Evolutionary conservation across 441 rosid genomes (phyloP).

Genomic region (Croton laevigatus): DNA sequence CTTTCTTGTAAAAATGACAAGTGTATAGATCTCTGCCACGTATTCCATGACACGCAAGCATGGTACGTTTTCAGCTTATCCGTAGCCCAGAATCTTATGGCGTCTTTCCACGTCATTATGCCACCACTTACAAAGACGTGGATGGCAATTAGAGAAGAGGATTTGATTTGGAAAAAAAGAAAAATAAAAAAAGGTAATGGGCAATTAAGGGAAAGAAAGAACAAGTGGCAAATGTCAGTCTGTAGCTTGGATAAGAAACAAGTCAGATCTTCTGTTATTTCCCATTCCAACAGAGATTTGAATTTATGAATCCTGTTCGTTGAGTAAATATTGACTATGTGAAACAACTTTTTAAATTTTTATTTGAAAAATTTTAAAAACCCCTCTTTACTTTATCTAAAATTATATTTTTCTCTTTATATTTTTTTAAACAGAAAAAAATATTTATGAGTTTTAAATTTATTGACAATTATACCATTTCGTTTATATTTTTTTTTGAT

Average conservation of each 20-base stretch:
- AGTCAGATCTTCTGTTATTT: background rate
- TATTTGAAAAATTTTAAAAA: too few species aligned
- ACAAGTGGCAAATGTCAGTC: background rate
- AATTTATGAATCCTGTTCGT: background rate
- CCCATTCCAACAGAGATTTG: background rate
- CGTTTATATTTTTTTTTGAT: too few species aligned
- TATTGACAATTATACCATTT: too few species aligned
- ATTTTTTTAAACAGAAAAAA: too few species aligned
- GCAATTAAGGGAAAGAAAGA: too few species aligned
- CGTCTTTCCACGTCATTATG: slow-evolving; percentile 26
- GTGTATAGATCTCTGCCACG: slow-evolving; percentile 29
- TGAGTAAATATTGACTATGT: too few species aligned
- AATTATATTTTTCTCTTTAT: too few species aligned
- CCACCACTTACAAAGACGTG: slow-evolving; percentile 17
- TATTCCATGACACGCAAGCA: slow-evolving; percentile 29
- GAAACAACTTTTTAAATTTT: too few species aligned
- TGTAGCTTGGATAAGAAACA: slow-evolving; percentile 18
- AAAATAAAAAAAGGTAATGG: too few species aligned
- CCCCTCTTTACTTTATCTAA: too few species aligned
- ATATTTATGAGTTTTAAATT: too few species aligned
- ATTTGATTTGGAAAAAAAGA: background rate
- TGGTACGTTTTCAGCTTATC: slow-evolving; percentile 34
- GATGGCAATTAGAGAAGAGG: background rate
- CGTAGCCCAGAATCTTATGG: slow-evolving; percentile 20
- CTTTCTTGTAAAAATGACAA: slow-evolving; percentile 7